These are phyloP conservation scores for Leccinum ponderosum DNA, from an alignment of 1,284 basidiomycete genomes.

Conservation along the genomic window DNA sequence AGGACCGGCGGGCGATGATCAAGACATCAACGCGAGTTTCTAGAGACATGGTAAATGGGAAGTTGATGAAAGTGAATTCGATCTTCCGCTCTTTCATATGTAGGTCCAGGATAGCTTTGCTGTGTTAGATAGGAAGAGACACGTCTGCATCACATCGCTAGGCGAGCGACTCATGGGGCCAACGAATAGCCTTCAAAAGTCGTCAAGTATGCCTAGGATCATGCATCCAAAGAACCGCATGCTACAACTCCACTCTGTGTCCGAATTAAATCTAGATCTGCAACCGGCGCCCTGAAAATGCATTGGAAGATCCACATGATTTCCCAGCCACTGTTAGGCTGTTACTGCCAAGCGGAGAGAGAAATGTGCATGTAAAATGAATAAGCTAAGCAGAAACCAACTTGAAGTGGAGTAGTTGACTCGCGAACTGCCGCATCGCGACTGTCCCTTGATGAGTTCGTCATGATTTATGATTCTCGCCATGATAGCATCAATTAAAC, in stretches of 20 bases:
- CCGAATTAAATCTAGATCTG: background rate
- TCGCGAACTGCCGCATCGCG: background rate
- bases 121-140: no score
- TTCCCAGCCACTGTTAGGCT: no score
- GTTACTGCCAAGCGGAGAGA: no score
- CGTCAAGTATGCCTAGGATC: no score
- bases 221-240: background rate
- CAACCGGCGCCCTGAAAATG: no score
- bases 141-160: background rate
- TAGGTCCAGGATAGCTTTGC: no score
- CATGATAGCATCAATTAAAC: background rate
- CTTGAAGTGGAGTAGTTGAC: background rate
- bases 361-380: no score
- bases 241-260: background rate
- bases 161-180: background rate
- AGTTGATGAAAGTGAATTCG: no score
- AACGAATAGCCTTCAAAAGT: background rate
- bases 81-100: no score
- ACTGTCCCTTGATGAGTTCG: background rate
- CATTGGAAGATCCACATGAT: no score
- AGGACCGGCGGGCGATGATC: no score
- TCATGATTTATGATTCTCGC: background rate
- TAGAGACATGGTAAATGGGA: background rate
- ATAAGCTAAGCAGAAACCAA: no score
- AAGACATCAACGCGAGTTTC: background rate